phyloP scores from a whole-genome alignment of 2,329 filamentous ascomycete species.

The Monilinia aucupariae region DNA sequence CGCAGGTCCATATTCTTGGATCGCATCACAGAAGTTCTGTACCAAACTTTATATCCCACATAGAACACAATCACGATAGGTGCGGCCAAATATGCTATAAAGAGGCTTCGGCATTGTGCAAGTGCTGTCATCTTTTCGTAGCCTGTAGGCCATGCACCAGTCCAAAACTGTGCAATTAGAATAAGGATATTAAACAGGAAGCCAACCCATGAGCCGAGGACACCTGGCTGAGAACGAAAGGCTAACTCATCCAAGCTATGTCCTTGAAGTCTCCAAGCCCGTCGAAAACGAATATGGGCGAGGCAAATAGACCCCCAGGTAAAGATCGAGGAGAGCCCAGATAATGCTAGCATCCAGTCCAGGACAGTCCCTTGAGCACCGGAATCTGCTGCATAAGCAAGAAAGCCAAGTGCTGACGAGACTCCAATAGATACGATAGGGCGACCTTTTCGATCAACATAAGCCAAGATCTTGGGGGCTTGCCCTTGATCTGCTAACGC shows the following conservation, averaged over 20 bases:
- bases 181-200: slow-evolving; percentile 70
- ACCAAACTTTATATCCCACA: slow-evolving; percentile 69
- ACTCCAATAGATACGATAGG: slow-evolving; percentile 68
- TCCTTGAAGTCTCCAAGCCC: slow-evolving; percentile 66
- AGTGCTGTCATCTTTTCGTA: slow-evolving; percentile 42
- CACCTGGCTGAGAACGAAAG: slow-evolving; percentile 73
- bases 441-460: slow-evolving; percentile 77
- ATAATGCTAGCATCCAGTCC: slow-evolving; percentile 73
- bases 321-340: slow-evolving; percentile 68
- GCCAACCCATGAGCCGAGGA: slow-evolving; percentile 75
- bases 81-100: slow-evolving; percentile 64
- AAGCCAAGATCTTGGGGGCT: slow-evolving; percentile 70
- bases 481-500: slow-evolving; percentile 84
- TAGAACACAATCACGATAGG: slow-evolving; percentile 66
- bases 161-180: slow-evolving; percentile 82
- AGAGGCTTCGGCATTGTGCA: slow-evolving; percentile 60
- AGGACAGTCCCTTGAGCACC: slow-evolving; percentile 53
- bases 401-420: slow-evolving; percentile 62
- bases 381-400: slow-evolving; percentile 71
- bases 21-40: slow-evolving; percentile 61
- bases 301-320: slow-evolving; percentile 82
- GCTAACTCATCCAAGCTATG: slow-evolving; percentile 71
- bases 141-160: slow-evolving; percentile 69
- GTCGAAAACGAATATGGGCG: slow-evolving; percentile 87
- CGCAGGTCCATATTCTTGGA: slow-evolving; percentile 76